Conservation (phyloP, 345 rosid genomes). For the Streptanthus diversifolius region DNA sequence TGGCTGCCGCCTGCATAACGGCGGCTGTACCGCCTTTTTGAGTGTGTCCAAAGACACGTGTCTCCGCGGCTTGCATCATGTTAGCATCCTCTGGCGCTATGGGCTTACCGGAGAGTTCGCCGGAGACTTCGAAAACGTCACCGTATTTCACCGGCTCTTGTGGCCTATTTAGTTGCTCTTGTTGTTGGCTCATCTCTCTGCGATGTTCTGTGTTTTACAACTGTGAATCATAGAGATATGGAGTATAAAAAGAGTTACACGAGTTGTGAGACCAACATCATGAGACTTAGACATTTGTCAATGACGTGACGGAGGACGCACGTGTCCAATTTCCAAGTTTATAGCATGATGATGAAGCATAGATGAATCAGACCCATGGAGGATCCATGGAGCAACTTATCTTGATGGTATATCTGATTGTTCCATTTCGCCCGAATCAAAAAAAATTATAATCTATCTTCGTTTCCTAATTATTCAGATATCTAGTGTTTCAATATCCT, state of each 20-base stretch:
- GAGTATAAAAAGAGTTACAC: neutral
- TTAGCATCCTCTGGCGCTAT: constrained; percentile 65
- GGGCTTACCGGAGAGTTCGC: constrained; percentile 47
- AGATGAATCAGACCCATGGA: neutral
- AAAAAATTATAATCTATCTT: too few species aligned
- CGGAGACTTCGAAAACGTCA: constrained; percentile 52
- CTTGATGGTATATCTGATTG: too few species aligned
- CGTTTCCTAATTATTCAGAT: too few species aligned
- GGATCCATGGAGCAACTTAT: too few species aligned
- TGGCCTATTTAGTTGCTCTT: constrained; percentile 53
- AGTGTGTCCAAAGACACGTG: constrained; percentile 54
- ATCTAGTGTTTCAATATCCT: too few species aligned
- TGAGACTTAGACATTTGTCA: neutral
- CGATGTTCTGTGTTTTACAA: neutral
- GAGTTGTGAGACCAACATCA: neutral
- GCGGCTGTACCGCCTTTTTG: constrained; percentile 65
- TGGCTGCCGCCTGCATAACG: constrained; percentile 60
- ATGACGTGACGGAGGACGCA: constrained; percentile 11
- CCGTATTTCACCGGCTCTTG: constrained; percentile 54
- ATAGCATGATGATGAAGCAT: constrained; percentile 6
- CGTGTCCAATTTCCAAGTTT: constrained; percentile 13
- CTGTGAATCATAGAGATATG: neutral
- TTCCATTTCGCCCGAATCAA: too few species aligned
- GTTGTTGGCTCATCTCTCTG: constrained; percentile 64
- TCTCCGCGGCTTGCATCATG: constrained; percentile 72